Evolutionary conservation across 306 rosid species (phyloP).

Genomic region (Cicer judaicum): DNA sequence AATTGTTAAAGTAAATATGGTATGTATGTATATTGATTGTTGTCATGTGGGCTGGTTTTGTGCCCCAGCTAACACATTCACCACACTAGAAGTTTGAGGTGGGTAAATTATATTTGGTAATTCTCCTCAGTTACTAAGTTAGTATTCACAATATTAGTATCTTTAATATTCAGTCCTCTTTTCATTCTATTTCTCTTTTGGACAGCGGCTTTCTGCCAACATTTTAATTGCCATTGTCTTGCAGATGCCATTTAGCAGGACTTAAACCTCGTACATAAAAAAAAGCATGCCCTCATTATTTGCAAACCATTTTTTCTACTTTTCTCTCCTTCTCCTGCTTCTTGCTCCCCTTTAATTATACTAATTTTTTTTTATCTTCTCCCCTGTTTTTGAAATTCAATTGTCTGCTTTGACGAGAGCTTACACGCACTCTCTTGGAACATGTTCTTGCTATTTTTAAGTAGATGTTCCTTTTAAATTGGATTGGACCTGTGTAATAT

Average conservation of each 20-base stretch:
- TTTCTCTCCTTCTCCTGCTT: not conserved
- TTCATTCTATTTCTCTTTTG: constrained; percentile 11
- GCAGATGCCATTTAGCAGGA: constrained; percentile 27
- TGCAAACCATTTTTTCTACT: constrained; percentile 23
- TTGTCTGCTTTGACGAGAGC: constrained; percentile 18
- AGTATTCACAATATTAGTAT: constrained; percentile 35
- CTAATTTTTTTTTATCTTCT: constrained; percentile 16
- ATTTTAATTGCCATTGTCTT: constrained; percentile 19
- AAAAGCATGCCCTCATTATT: not conserved
- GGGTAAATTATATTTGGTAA: constrained; percentile 25
- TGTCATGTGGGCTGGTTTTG: constrained; percentile 38
- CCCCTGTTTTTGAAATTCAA: constrained; percentile 11
- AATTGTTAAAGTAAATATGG: constrained; percentile 10
- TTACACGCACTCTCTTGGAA: constrained; percentile 1
- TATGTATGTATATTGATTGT: constrained; percentile 37
- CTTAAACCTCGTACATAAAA: constrained; percentile 9
- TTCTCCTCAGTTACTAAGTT: constrained; percentile 20
- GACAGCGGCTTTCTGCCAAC: constrained; percentile 28
- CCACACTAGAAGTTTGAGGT: constrained; percentile 15
- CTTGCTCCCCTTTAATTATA: constrained; percentile 10
- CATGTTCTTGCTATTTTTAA: not conserved
- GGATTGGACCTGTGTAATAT: constrained; percentile 25
- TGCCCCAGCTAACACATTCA: constrained; percentile 22
- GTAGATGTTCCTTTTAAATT: constrained; percentile 25
- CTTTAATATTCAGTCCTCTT: constrained; percentile 11